Base-by-base conservation (phyloP, 345 rosid genomes). In the Hibiscus mutabilis region DNA sequence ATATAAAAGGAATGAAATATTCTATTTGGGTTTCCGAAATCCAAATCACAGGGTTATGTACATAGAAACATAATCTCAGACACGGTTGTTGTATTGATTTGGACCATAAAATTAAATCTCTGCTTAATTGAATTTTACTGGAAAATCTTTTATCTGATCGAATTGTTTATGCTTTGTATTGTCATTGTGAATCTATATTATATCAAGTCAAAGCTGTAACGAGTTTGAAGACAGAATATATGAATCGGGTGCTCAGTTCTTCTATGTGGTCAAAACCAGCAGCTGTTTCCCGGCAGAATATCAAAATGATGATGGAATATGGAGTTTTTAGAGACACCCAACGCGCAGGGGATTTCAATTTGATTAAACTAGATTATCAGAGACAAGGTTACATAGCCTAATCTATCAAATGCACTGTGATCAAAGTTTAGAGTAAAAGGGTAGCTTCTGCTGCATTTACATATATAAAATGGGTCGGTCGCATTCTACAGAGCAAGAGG, bases 401-500 rank as follows among this genome's bases (percentile, higher is more conserved):
- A 52, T 15, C 22, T 53, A 14, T 5, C 24, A 73, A 77, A 66
- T 74, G 62, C 78, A 53, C 76, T 16, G 3, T 66, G 59, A 70
- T 31, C 83, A 61, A 52, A 81, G 49, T 51, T 60, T 72, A 37
- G 58, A 74, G 51, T 61, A 65, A 60, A 40, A 11, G 18, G 71
- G 79, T 51, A 40, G 61, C 73, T 76, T 33, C 16, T 72, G 65
- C 37, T 27, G 31, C 42, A 16, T 31, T 6, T 5, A 42, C 24
- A 16, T n/a, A n/a, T n/a, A n/a, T n/a, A n/a, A n/a, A n/a, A n/a
- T n/a, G n/a, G n/a, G n/a, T n/a, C n/a, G n/a, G n/a, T n/a, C n/a
- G n/a, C n/a, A n/a, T n/a, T n/a, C n/a, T 57, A 71, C 73, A 77
- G 80, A 78, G 71, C 81, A 76, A 77, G 76, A 69, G 78, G 85